A percentile compares a stretch with the other conserved stretches of the same genome.
phyloP scores from a whole-genome alignment of 345 rosid genomes.

The Excoecaria agallocha region DNA sequence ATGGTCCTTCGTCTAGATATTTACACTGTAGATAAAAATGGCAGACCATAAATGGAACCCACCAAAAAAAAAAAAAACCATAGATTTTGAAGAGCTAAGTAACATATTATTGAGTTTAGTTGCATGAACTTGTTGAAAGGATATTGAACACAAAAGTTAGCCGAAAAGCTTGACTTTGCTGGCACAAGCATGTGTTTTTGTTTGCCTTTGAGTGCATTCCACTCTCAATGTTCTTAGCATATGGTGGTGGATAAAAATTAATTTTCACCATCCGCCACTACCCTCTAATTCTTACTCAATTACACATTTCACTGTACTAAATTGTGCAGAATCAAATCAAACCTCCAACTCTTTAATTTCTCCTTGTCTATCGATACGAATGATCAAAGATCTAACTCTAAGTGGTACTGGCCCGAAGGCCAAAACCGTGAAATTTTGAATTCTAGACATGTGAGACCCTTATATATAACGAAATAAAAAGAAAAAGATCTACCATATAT shows the following conservation, averaged over 20 bases:
- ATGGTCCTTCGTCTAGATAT: constrained; percentile 16
- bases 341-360: too few species aligned
- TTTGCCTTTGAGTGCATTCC: constrained; percentile 85
- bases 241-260: constrained; percentile 30
- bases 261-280: constrained; percentile 25
- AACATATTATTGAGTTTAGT: constrained; percentile 9
- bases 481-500: too few species aligned
- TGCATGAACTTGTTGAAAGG: constrained; percentile 37
- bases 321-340: too few species aligned
- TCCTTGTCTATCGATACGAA: too few species aligned
- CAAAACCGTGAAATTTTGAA: too few species aligned
- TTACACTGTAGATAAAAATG: constrained; percentile 12
- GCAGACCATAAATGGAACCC: constrained; percentile 34
- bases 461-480: too few species aligned
- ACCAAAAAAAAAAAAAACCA: constrained; percentile 25
- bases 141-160: constrained; percentile 32
- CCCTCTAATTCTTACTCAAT: background rate
- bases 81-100: constrained; percentile 9
- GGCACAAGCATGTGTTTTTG: constrained; percentile 45
- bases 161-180: constrained; percentile 93
- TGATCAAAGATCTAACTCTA: background rate
- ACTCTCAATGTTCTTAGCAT: constrained; percentile 35
- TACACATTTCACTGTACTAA: too few species aligned
- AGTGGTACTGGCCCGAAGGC: too few species aligned
- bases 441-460: too few species aligned